Base-by-base conservation (phyloP, 441 rosid species). In the Gossypium schwendimanii region DNA sequence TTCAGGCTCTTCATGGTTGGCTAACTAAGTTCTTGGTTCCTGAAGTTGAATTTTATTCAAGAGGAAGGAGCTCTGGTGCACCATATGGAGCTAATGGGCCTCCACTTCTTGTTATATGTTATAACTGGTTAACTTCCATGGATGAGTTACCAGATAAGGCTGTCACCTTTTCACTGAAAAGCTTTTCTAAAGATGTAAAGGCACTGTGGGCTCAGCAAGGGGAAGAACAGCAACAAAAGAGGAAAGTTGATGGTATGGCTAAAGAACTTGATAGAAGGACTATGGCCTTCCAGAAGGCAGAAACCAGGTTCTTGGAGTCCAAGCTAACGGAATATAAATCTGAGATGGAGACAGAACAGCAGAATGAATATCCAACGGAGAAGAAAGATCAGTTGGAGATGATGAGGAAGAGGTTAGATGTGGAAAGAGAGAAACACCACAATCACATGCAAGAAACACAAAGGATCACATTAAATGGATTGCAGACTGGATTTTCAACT, bases 151-250 rank as follows among this genome's bases (percentile, higher is more conserved):
- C 97, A 0, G 85, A 86, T 24, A 87, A 83, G 73, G 77, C 85
- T 0, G 94, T 87, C 4, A 69, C 82, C 14, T 78, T 63, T 6
- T 86, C 99, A 1, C 73, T 92, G 83, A 83, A 87, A 82, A 85
- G 93, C 77, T 94, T 94, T 36, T 86, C 96, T 0, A 80, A 85
- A 70, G 96, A 87, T 57, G 77, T 91, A 28, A 86, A 84, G 61
- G 91, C 87, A 0, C 77, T 91, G 73, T 91, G 97, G 97, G 76
- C 81, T 70, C 90, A 86, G 69, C 97, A 91, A 79, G 96, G 96
- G 14, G 88, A 89, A 67, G 97, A 94, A 79, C 94, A 88, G 77
- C 85, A 80, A 53, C 97, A 85, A 66, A 89, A 91, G 87, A 87
- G 89, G 81, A 91, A 88, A 84, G 98, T 91, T 54, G 98, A 94